Evolutionary conservation across 495 filamentous ascomycete genomes (phyloP), one percentile per base, ranked within the genome.

Genomic region (Hamigera avellanea): DNA sequence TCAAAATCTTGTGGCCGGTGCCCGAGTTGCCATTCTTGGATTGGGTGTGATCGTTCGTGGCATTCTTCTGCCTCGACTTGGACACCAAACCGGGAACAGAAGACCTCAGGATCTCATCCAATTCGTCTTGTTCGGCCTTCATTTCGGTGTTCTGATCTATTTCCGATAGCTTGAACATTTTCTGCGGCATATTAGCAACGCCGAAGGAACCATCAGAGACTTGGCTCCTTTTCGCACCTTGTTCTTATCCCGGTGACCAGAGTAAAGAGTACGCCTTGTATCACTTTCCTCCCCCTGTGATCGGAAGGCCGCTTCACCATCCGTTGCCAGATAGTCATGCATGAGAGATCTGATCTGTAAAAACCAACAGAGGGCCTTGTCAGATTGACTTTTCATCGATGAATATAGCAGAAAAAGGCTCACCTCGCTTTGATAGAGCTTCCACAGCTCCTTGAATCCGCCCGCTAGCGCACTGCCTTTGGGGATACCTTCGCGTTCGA

Each of bases 261-360:
- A 68, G 32, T 73, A 66, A 27, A 76, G 69, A 14, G 83, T 70
- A 41, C 73, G 80, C 9, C 54, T 63, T 14, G 63, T 60, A 29
- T 66, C 61, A 19, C 61, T 49, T 17, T 70, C 68, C 14, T 64
- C 56, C 8, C 62, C 54, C 26, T 66, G 61, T 12, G 62, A 53
- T 29, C 72, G 53, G 43, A 67, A 65, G 19, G 67, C 62, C 9
- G 61, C 66, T 42, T 87, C 81, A 23, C 82, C 86, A 47, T 89
- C 87, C n/a, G 86, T 91, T 3, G 93, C 89, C 38, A 99, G 72
- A 48, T 99, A 96, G 55, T 96, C 91, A 56, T 99, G 93, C 40
- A 99, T 65, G 14, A 96, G 65, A 2, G 87, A 91, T 19, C 88
- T 80, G 47, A 99, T 95, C 72, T 66, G 33, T 0, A 65, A 61